Evolutionary conservation across 805 yeast genomes (phyloP), one percentile per base, ranked within the genome.

Genomic region (Wickerhamiella brachini): DNA sequence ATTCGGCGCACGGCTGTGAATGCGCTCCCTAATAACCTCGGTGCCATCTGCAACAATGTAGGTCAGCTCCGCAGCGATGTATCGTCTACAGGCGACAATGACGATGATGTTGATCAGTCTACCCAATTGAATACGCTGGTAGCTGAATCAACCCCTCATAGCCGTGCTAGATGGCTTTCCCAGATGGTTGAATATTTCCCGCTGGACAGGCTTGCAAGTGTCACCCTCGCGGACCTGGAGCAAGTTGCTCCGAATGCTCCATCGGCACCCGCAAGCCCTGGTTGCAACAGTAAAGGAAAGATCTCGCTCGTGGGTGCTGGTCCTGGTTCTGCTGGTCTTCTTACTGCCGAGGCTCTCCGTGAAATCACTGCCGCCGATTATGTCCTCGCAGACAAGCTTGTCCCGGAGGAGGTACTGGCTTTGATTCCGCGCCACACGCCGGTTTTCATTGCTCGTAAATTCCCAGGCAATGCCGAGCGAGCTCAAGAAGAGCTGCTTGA

Each of bases 101-200:
- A 81, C 49, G 93, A 85, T 44, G 94, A 86, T 58, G 78, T 81
- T 0, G 74, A 78, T 50, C 85, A 79, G 55, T 70, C 77, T 4
- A 68, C 73, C 38, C 71, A 71, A 47, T 71, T 86, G 53, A 86
- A 86, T 65, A 61, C 72, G 26, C 72, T 85, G 44, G 79, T 83
- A 5, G 68, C 73, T 21, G 88, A 82, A 57, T 77, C 78, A 57
- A 71, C 72, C 51, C 41, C 53, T 2, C 48, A 38, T 2, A 51
- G 51, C 20, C 72, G 93, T 58, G 73, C 86, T 24, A 74, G 94
- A 60, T 90, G 95, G 94, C 68, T 89, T 50, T 77, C 88, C 2
- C 97, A 89, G 62, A 77, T 88, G 49, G 90, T 90, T 49, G 97
- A 89, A 60, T 89, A 90, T 64, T 89, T 78, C 60, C 97, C 97